Evolutionary conservation across 2,329 filamentous ascomycete genomes (phyloP), one percentile per base, ranked within the genome.

Genomic region (Didymella pomorum): DNA sequence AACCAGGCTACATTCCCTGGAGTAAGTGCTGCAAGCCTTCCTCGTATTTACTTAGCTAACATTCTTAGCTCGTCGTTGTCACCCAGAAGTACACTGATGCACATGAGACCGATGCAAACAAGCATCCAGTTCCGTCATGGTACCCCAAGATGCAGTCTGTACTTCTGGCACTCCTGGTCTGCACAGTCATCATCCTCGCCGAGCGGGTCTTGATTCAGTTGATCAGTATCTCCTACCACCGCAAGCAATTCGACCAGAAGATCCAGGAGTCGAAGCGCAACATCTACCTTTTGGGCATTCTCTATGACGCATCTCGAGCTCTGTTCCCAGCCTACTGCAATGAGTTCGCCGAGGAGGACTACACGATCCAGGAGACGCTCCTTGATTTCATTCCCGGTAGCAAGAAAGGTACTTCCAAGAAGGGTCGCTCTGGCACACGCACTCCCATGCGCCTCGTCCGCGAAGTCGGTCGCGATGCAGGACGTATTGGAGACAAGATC

Each of bases 221-320:
- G 60, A 93, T 95, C 73, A 91, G 89, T 71, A 90, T 95, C 75
- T 89, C 89, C 60, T 95, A 95, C 74, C 91, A 95, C 75, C 88
- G 92, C 70, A 88, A 92, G 65, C 93, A 92, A 45, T 95, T 95
- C 76, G 87, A 90, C 68, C 86, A 87, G 26, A 84, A 84, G 71
- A 98, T 99, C 82, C 91, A 92, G 76, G 89, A 92, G 41, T 97
- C 93, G 23, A 98, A 99, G 81, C 89, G 87, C 56, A 91, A 94
- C 66, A 86, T 98, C 46, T 85, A 87, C 71, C 85, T 98, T 2
- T 82, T 99, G 2, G 89, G 91, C 18, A 80, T 95, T 28, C 87
- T 99, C 54, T 97, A 96, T 76, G 93, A 98, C 64, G 93, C 93
- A 20, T 97, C 94, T 3, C 86, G 93, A 52, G 84, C 87, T 5